Percentiles rank a stretch among this genome's conserved stretches.
These are phyloP conservation scores for Leccinellum albellum DNA, from an alignment of 768 basidiomycete species.

Conservation along the genomic window DNA sequence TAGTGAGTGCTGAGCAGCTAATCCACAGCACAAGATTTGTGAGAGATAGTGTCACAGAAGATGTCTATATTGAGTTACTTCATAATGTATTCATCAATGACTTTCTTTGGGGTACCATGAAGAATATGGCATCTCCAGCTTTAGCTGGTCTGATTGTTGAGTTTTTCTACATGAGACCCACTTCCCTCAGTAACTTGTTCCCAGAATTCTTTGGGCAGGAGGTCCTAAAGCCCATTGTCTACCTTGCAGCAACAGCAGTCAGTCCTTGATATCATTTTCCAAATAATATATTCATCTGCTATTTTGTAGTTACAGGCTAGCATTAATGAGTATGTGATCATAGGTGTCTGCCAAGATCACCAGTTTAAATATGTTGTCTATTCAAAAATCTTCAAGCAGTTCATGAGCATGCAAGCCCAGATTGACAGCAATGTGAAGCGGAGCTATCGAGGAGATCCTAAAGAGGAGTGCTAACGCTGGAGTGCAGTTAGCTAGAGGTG, in stretches of 20 bases:
- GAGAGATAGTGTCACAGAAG: not conserved
- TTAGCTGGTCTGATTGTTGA: not conserved
- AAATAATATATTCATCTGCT: not conserved
- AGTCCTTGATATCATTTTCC: no score
- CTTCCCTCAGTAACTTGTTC: not conserved
- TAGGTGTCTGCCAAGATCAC: not conserved
- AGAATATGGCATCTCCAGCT: not conserved
- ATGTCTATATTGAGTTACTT: not conserved
- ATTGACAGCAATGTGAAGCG: no score
- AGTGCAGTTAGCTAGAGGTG: no score
- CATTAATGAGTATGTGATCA: not conserved
- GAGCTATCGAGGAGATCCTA: no score
- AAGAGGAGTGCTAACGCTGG: no score
- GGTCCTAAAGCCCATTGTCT: not conserved
- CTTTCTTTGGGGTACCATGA: no score
- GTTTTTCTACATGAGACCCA: not conserved
- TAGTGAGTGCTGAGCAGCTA: not conserved
- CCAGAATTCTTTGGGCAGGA: not conserved
- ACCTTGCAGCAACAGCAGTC: no score
- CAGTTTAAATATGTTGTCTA: not conserved
- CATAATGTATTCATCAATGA: no score
- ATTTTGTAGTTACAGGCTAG: not conserved
- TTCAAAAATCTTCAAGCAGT: not conserved
- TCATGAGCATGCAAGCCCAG: not conserved
- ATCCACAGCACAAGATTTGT: not conserved